A percentile compares a stretch with the other conserved stretches of the same genome.
phyloP scores from a whole-genome alignment of 345 rosid genomes.

The Capsella bursapastoris region DNA sequence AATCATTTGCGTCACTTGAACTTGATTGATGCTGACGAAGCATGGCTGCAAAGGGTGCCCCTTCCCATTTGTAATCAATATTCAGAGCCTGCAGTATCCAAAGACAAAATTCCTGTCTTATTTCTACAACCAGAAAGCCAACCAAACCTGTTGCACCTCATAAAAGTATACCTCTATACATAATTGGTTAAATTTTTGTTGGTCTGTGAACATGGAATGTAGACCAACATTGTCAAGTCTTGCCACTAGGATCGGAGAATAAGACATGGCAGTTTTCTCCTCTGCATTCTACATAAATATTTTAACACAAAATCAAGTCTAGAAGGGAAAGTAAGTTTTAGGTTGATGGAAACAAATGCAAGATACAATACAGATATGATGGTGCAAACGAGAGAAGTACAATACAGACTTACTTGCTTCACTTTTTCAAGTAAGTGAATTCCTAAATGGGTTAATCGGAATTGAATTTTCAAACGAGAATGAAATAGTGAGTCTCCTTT shows the following conservation, averaged over 20 bases:
- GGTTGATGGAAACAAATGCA: slow-evolving; percentile 21
- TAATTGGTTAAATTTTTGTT: slow-evolving; percentile 71
- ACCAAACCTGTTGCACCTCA: slow-evolving; percentile 24
- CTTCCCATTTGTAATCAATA: slow-evolving; percentile 78
- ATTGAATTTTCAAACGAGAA: slow-evolving; percentile 65
- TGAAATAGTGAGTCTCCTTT: slow-evolving; percentile 49
- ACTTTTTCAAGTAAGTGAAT: slow-evolving; percentile 73
- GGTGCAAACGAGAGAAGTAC: slow-evolving; percentile 22
- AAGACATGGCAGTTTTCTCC: slow-evolving; percentile 47
- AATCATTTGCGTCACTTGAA: slow-evolving; percentile 53
- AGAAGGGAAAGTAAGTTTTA: slow-evolving; percentile 27
- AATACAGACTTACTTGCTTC: slow-evolving; percentile 59
- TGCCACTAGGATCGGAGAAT: slow-evolving; percentile 62
- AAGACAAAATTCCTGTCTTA: slow-evolving; percentile 22
- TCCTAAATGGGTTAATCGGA: slow-evolving; percentile 67
- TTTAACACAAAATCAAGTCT: slow-evolving; percentile 40
- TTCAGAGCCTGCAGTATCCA: slow-evolving; percentile 60
- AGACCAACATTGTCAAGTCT: slow-evolving; percentile 66
- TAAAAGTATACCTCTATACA: slow-evolving; percentile 61
- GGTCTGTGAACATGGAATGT: slow-evolving; percentile 64
- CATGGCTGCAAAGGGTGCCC: slow-evolving; percentile 90
- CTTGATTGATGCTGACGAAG: slow-evolving; percentile 73
- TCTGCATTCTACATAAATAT: slow-evolving; percentile 58
- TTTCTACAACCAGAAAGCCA: slow-evolving; percentile 31
- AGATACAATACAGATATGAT: slow-evolving; percentile 16